These are phyloP conservation scores for Monosporozyma aquatica DNA, from an alignment of 805 yeast genomes.

Conservation along the genomic window DNA sequence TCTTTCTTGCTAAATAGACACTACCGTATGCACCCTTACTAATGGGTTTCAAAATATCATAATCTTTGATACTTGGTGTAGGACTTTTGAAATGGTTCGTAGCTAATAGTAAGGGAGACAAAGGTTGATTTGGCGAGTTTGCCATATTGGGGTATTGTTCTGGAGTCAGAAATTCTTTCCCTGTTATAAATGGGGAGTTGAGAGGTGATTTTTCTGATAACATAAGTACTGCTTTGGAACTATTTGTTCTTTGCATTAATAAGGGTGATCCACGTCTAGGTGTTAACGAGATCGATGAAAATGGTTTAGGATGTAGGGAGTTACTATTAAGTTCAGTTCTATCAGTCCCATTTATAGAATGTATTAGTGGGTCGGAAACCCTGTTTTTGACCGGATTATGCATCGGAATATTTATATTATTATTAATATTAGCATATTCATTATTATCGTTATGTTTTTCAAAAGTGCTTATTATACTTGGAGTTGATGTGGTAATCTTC, in stretches of 20 bases:
- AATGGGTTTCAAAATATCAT: conserved; percentile 84
- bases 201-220: conserved; percentile 36
- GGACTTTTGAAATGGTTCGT: conserved; percentile 47
- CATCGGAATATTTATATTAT: not conserved
- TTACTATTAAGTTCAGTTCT: conserved; percentile 8
- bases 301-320: conserved; percentile 15
- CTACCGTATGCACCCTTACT: conserved; percentile 97
- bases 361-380: not conserved
- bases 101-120: conserved; percentile 72
- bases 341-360: not conserved
- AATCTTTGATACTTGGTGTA: conserved; percentile 72
- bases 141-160: conserved; percentile 24
- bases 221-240: conserved; percentile 4
- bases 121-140: conserved; percentile 45
- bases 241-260: conserved; percentile 5
- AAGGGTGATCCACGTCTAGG: conserved; percentile 55
- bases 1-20: conserved; percentile 77
- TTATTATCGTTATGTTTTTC: too few relatives aligned
- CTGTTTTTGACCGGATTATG: not conserved
- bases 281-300: conserved; percentile 30
- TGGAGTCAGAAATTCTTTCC: conserved; percentile 36
- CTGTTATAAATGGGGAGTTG: conserved; percentile 48
- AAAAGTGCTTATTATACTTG: not conserved
- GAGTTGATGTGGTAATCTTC: not conserved
- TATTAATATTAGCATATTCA: not conserved